Evolutionary conservation across 2,329 filamentous ascomycete species (phyloP), one percentile per base, ranked within the genome.

Genomic region (Alternaria ethzedia): DNA sequence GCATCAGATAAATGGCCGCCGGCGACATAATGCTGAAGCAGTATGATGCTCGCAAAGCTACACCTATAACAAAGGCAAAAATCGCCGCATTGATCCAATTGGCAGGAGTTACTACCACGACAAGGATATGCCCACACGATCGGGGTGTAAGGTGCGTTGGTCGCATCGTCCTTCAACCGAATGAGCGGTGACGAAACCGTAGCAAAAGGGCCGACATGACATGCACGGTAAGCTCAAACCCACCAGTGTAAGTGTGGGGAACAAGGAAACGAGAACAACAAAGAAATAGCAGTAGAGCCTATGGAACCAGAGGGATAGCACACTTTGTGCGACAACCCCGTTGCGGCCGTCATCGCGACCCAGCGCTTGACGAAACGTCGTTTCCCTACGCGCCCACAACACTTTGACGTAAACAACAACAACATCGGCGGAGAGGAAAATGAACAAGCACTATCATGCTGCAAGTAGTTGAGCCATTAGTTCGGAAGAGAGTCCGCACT

Each of bases 151-250:
- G 63, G 60, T 61, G 57, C 59, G 54, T 51, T 59, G 68, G 57
- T 59, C 54, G 59, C 54, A 61, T 61, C 57, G 61, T 60, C 56
- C 54, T 58, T 54, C 49, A 54, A 61, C 41, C 59, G 65, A 59
- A 70, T 66, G 65, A 71, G 71, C 70, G 71, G 71, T 73, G 67
- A 72, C 68, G 61, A 66, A 64, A 68, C 45, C 59, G 58, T 61
- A 61, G 54, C 57, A 72, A 63, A 67, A 69, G 70, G 71, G 69
- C 71, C 69, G 70, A 72, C 64, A 66, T 28, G 59, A 52, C 47
- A 65, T 66, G 66, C 64, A 65, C 60, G 64, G 63, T 60, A 64
- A 61, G 59, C 56, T 60, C 58, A 61, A 54, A 41, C 56, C 59
- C 49, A 54, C 59, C 63, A 61, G 60, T 57, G 30, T 52, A 52